Conservation (phyloP, 2,329 filamentous ascomycete genomes). For the Colletotrichum karsti region DNA sequence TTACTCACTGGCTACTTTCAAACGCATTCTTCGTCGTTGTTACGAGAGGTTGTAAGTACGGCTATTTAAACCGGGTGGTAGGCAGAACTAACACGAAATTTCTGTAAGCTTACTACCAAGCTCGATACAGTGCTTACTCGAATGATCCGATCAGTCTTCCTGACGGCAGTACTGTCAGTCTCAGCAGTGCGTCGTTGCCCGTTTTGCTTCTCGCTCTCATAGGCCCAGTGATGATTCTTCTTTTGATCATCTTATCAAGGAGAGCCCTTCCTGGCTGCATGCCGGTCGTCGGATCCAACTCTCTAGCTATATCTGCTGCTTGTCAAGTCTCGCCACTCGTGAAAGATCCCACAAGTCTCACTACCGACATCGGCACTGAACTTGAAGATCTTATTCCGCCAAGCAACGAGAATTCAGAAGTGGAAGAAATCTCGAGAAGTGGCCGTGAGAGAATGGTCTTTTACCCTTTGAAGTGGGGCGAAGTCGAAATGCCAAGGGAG, state of each 20-base stretch:
- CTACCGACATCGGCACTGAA: no score
- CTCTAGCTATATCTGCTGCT: neutral
- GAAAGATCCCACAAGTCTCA: fast-evolving
- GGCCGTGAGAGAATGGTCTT: no score
- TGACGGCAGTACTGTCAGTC: neutral
- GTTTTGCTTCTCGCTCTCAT: neutral
- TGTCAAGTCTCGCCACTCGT: neutral
- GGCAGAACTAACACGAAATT: neutral
- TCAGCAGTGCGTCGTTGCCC: neutral
- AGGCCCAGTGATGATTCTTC: neutral
- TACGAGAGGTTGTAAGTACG: neutral
- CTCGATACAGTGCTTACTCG: no score
- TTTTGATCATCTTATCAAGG: neutral
- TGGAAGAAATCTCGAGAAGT: no score
- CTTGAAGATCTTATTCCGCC: no score
- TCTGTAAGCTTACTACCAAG: neutral
- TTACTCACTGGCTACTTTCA: neutral
- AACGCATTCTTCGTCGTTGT: neutral
- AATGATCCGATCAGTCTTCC: neutral
- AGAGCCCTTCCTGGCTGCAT: neutral
- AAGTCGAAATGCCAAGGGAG: no score
- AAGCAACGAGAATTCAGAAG: no score
- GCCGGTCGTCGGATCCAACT: neutral
- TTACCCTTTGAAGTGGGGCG: no score
- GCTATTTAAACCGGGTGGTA: no score